A percentile compares a stretch with the other conserved stretches of the same genome.
phyloP scores from a whole-genome alignment of 2,329 filamentous ascomycete species.

The Hypoxylon sp. region DNA sequence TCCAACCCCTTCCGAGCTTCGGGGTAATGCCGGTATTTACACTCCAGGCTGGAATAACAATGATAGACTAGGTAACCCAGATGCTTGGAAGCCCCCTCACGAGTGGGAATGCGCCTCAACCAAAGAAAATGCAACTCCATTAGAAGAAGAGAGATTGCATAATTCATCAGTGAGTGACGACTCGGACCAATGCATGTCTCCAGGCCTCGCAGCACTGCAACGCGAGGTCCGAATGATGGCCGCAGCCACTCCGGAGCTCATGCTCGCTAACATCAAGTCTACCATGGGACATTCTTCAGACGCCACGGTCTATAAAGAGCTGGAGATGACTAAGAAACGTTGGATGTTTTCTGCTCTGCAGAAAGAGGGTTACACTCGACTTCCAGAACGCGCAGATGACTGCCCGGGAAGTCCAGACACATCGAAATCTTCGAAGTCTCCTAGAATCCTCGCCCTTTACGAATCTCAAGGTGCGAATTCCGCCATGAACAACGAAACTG shows the following conservation, averaged over 20 bases:
- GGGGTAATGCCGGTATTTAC: slow-evolving; percentile 42
- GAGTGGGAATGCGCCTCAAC: slow-evolving; percentile 58
- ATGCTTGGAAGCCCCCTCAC: slow-evolving; percentile 61
- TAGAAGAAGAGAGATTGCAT: slow-evolving; percentile 44
- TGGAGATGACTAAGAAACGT: slow-evolving; percentile 68
- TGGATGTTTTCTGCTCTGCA: slow-evolving; percentile 73
- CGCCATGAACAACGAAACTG: neutral
- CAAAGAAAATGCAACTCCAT: slow-evolving; percentile 41
- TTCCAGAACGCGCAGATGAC: slow-evolving; percentile 31
- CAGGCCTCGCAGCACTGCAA: slow-evolving; percentile 60
- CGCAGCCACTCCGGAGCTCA: slow-evolving; percentile 62
- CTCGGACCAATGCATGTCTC: slow-evolving; percentile 46
- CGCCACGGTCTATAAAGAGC: slow-evolving; percentile 62
- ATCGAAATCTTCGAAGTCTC: slow-evolving; percentile 49
- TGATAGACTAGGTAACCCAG: slow-evolving; percentile 54
- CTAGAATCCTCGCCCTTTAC: slow-evolving; percentile 63
- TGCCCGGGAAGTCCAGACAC: slow-evolving; percentile 35
- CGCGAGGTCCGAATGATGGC: slow-evolving; percentile 69
- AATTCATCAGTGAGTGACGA: slow-evolving; percentile 42
- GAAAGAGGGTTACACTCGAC: slow-evolving; percentile 56
- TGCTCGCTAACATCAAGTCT: slow-evolving; percentile 68
- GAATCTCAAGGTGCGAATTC: slow-evolving; percentile 62
- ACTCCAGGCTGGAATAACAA: slow-evolving; percentile 43
- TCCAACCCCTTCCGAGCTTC: slow-evolving; percentile 41
- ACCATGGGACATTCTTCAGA: slow-evolving; percentile 61